Conservation (phyloP, 2,329 filamentous ascomycete species). For the Sclerotiophoma versabilis region DNA sequence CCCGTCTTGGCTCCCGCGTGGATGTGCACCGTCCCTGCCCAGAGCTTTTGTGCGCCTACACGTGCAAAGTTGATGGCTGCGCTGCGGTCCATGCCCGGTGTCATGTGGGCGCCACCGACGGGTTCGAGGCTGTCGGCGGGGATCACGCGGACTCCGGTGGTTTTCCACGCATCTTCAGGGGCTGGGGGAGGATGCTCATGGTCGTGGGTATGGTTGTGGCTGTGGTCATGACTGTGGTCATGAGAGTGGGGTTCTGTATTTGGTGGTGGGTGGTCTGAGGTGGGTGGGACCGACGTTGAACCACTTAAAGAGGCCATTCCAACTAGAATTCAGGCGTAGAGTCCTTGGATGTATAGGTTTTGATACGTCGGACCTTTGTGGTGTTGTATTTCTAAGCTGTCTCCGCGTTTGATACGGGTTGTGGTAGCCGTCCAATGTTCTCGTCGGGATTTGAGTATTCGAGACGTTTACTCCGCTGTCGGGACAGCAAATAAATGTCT, state of each 20-base stretch:
- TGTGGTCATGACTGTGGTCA: not conserved
- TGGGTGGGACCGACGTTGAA: slow-evolving; percentile 12
- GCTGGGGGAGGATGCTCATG: not conserved
- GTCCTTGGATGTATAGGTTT: too few relatives aligned
- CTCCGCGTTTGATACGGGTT: not conserved
- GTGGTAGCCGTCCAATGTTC: not conserved
- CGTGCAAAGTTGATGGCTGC: slow-evolving; percentile 15
- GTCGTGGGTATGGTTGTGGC: not conserved
- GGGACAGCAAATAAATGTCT: not conserved
- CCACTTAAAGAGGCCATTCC: slow-evolving; percentile 12
- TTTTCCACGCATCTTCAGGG: slow-evolving; percentile 16
- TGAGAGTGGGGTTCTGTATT: not conserved
- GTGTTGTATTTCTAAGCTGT: not conserved
- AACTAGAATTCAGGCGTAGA: not conserved
- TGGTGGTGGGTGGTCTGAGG: slow-evolving; percentile 1
- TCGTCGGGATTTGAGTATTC: not conserved
- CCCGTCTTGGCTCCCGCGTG: slow-evolving; percentile 18
- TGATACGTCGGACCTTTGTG: not conserved
- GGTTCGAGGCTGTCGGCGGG: slow-evolving; percentile 2
- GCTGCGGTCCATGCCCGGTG: slow-evolving; percentile 15
- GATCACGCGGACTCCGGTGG: slow-evolving; percentile 15
- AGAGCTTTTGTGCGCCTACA: slow-evolving; percentile 13
- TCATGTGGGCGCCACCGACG: slow-evolving; percentile 6
- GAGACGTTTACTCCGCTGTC: not conserved
- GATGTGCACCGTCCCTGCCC: slow-evolving; percentile 17